These are phyloP conservation scores for Xerocomellus dryophilus DNA, from an alignment of 768 basidiomycete species.

Conservation along the genomic window DNA sequence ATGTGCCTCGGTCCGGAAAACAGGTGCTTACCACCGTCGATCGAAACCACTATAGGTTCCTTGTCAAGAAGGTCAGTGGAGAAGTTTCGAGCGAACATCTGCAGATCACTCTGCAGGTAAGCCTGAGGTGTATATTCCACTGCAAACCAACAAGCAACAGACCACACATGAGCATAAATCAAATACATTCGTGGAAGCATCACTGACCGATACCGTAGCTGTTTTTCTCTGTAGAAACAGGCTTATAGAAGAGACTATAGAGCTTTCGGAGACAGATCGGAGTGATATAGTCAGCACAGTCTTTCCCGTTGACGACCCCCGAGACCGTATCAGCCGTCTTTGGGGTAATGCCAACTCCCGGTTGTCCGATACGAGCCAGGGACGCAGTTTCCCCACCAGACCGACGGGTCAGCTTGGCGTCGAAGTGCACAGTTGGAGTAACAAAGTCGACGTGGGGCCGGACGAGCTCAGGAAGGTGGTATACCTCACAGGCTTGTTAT, in stretches of 20 bases:
- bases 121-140: constrained; percentile 37
- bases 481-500: constrained; percentile 30
- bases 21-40: constrained; percentile 34
- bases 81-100: constrained; percentile 31
- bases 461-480: constrained; percentile 32
- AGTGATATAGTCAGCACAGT: constrained; percentile 24
- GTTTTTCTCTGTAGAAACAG: constrained; percentile 26
- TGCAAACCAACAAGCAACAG: constrained; percentile 3
- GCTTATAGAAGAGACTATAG: constrained; percentile 27
- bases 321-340: constrained; percentile 16
- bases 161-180: background rate
- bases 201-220: constrained; percentile 34
- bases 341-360: constrained; percentile 9
- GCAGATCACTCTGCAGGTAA: constrained; percentile 29
- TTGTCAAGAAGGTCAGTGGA: constrained; percentile 22
- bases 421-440: constrained; percentile 36
- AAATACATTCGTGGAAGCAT: background rate
- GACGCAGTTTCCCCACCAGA: constrained; percentile 2
- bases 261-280: constrained; percentile 29
- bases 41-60: constrained; percentile 30
- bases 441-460: constrained; percentile 35
- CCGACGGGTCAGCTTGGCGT: constrained; percentile 17
- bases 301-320: background rate
- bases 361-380: constrained; percentile 17
- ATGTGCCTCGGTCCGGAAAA: background rate